A percentile compares a stretch with the other conserved stretches of the same genome.
Conservation (phyloP, 2,329 filamentous ascomycete species). For the Verticillium nonalfalfae region DNA sequence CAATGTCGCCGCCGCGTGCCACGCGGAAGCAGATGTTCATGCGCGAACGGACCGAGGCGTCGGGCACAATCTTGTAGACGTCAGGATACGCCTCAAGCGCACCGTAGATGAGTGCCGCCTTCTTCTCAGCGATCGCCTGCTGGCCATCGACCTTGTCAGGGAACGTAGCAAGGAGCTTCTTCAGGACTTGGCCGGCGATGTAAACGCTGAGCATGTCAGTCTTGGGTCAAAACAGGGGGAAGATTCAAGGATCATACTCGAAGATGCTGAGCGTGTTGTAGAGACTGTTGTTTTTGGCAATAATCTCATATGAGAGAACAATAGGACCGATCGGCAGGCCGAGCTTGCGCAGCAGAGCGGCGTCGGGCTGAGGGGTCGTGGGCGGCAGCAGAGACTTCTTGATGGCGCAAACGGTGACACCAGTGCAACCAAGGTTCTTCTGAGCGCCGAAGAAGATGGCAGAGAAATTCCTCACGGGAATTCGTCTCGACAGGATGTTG, state of each 20-base stretch:
- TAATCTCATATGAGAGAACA: slow-evolving; percentile 75
- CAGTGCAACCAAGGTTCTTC: slow-evolving; percentile 86
- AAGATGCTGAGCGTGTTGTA: slow-evolving; percentile 97
- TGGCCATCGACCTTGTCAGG: slow-evolving; percentile 70
- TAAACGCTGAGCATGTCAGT: slow-evolving; percentile 55
- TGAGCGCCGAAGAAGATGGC: slow-evolving; percentile 89
- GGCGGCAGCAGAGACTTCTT: slow-evolving; percentile 75
- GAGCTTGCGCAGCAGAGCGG: slow-evolving; percentile 65
- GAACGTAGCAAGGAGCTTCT: slow-evolving; percentile 61
- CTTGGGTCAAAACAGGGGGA: background rate
- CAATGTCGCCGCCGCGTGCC: slow-evolving; percentile 47
- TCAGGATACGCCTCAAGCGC: slow-evolving; percentile 68
- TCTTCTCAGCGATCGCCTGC: slow-evolving; percentile 64
- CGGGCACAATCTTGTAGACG: slow-evolving; percentile 72
- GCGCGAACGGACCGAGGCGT: slow-evolving; percentile 68
- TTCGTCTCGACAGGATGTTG: slow-evolving; percentile 78
- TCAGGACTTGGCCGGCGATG: slow-evolving; percentile 83
- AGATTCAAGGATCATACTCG: slow-evolving; percentile 41
- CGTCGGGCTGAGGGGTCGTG: slow-evolving; percentile 54
- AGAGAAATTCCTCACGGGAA: slow-evolving; percentile 74
- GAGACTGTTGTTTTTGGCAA: slow-evolving; percentile 87
- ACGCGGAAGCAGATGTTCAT: slow-evolving; percentile 97
- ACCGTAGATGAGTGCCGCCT: slow-evolving; percentile 70
- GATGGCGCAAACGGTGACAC: slow-evolving; percentile 80
- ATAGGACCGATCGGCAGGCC: slow-evolving; percentile 72